A percentile compares a stretch with the other conserved stretches of the same genome.
Conservation (phyloP, 176 grass and related monocot species). For the Alloteropsis semialata region DNA sequence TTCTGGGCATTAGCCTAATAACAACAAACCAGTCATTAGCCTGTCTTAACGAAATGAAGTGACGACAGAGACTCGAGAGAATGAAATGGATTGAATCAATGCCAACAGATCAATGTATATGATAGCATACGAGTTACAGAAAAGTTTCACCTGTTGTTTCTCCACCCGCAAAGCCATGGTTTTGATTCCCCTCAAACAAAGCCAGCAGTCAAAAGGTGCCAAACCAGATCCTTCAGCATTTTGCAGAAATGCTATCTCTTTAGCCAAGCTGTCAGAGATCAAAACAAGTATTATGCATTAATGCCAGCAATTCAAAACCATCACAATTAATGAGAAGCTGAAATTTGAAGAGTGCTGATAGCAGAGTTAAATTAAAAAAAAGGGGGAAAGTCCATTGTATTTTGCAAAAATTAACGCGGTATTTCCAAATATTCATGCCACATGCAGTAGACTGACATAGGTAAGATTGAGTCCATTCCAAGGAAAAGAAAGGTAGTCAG, state of each 20-base stretch:
- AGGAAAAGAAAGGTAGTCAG: not conserved
- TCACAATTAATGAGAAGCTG: not conserved
- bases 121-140: not conserved
- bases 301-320: not conserved
- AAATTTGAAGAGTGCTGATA: not conserved
- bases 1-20: constrained; percentile 92
- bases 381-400: too few species aligned
- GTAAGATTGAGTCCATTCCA: not conserved
- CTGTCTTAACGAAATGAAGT: not conserved
- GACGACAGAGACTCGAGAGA: not conserved
- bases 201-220: constrained; percentile 91
- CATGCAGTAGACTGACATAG: not conserved
- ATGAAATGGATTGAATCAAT: not conserved
- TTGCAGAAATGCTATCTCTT: constrained; percentile 93
- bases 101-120: not conserved
- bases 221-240: constrained; percentile 91
- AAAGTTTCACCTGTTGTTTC: constrained; percentile 69
- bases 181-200: constrained; percentile 88
- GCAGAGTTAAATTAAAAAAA: too few species aligned
- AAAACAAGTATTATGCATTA: constrained; percentile 12
- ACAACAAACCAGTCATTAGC: constrained; percentile 3
- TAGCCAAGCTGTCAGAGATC: constrained; percentile 61
- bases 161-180: constrained; percentile 93
- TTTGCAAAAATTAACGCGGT: too few species aligned
- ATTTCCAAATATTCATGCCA: not conserved